Evolutionary conservation across 1,284 basidiomycete genomes (phyloP), one percentile per base, ranked within the genome.

Genomic region (Xerocomus nothofagi): DNA sequence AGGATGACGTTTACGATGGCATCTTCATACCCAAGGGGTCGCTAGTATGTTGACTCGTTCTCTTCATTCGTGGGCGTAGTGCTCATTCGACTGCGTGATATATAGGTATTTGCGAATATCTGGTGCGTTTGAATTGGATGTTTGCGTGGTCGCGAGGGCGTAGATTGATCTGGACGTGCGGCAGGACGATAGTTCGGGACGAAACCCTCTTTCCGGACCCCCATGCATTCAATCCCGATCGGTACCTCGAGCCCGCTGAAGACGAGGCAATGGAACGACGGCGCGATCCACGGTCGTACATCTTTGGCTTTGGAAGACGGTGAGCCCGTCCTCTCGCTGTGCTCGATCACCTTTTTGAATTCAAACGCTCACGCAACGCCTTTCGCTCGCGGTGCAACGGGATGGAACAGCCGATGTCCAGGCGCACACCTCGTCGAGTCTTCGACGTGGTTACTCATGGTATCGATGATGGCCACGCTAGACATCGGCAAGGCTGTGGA

Each of bases 251-350:
- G 5, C 47, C 50, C 2, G 46, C 64, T 11, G 65, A 67, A 23
- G 67, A 70, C 7, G 71, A 70, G 11, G 42, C 57, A 53, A 51
- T 54, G 5, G 57, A 55, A 51, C 67, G 65, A 48, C 71, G 61
- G 29, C 65, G 68, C 40, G 74, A 81, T 55, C 77, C 79, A 8
- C 66, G 71, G 31, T 67, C 69, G 34, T 78, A 74, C 53, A 71
- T 75, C 1, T 82, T 80, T 61, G 81, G 81, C 5, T 82, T 80
- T 56, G 80, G 80, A 18, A 66, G 81, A 57, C 73, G 81, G 80
- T 76, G 38, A 55, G 69, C 53, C 6, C 2, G 40, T 44, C 23
- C 4, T 2, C 18, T n/a, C n/a, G n/a, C n/a, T 15, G 3, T n/a
- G 14, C 20, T 30, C 5, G 12, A 11, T 10, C 18, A 15, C 11